Percentiles rank a stretch among this genome's conserved stretches.
These are phyloP conservation scores for Rhododendron ferrugineum DNA, from an alignment of 148 eudicot species.

Conservation along the genomic window DNA sequence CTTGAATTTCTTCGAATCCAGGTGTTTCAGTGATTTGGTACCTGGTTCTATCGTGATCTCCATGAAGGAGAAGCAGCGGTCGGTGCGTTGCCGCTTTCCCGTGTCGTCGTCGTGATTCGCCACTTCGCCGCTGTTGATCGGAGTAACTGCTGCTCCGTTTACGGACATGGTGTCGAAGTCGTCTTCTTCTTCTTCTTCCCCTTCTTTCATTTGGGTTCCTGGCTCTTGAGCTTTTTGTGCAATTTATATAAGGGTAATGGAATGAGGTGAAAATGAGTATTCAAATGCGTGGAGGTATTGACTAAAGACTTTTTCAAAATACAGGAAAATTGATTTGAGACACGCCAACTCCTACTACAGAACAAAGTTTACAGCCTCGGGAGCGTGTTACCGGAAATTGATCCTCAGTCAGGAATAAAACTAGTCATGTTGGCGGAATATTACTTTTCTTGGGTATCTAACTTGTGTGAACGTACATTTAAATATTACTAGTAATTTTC, in stretches of 20 bases:
- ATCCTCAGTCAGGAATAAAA: not conserved
- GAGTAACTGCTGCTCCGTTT: constrained; percentile 19
- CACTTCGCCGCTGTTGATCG: not conserved
- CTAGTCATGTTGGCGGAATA: not conserved
- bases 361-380: not conserved
- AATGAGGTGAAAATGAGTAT: not conserved
- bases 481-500: not conserved
- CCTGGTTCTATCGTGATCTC: constrained; percentile 43
- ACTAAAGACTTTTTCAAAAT: constrained; percentile 11
- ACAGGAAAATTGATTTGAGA: not conserved
- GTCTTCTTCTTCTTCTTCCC: not conserved
- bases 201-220: constrained; percentile 7
- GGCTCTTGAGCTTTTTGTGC: too few relatives aligned
- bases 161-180: constrained; percentile 4
- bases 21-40: constrained; percentile 32
- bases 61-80: constrained; percentile 37
- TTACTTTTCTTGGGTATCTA: too few relatives aligned
- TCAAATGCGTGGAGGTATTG: constrained; percentile 13
- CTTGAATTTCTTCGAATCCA: constrained; percentile 50
- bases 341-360: not conserved
- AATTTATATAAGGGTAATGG: constrained; percentile 9
- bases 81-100: constrained; percentile 24
- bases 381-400: not conserved
- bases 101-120: not conserved
- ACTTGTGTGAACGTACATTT: not conserved